These are phyloP conservation scores for Senna siamea DNA, from an alignment of 306 rosid species.

Conservation along the genomic window DNA sequence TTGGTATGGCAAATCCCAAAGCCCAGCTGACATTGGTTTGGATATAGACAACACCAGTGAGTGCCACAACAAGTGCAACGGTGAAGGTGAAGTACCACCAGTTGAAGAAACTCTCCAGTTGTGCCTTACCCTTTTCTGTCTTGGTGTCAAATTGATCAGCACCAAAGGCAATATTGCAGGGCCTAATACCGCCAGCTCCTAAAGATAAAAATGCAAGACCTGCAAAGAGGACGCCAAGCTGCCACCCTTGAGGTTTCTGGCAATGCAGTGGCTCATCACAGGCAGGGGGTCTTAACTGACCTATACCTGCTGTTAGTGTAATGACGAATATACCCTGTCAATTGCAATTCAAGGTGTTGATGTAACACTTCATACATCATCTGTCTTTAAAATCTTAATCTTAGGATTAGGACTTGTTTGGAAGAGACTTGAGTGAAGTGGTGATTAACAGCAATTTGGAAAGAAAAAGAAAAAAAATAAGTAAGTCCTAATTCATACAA, in stretches of 20 bases:
- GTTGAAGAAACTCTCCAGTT: constrained; percentile 76
- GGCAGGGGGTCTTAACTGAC: constrained; percentile 54
- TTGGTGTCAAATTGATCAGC: constrained; percentile 79
- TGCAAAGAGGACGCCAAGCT: constrained; percentile 56
- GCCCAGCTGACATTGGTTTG: constrained; percentile 85
- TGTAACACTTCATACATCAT: neutral
- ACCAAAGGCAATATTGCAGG: constrained; percentile 87
- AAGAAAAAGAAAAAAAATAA: neutral
- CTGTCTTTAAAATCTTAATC: neutral
- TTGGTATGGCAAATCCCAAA: constrained; percentile 70
- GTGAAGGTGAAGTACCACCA: constrained; percentile 92
- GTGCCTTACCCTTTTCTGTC: constrained; percentile 66
- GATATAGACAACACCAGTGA: constrained; percentile 69
- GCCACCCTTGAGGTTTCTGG: constrained; percentile 61
- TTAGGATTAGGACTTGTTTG: neutral
- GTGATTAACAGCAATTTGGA: neutral
- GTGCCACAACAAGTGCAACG: constrained; percentile 68
- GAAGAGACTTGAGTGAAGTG: neutral
- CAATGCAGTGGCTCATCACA: constrained; percentile 52
- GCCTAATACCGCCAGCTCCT: constrained; percentile 89
- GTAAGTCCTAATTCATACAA: too few relatives aligned
- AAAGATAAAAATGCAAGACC: constrained; percentile 65
- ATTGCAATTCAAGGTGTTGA: constrained; percentile 30
- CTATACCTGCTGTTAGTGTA: constrained; percentile 69
- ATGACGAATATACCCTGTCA: constrained; percentile 70